phyloP scores from a whole-genome alignment of 345 rosid genomes.

The Eutrema yunnanense region DNA sequence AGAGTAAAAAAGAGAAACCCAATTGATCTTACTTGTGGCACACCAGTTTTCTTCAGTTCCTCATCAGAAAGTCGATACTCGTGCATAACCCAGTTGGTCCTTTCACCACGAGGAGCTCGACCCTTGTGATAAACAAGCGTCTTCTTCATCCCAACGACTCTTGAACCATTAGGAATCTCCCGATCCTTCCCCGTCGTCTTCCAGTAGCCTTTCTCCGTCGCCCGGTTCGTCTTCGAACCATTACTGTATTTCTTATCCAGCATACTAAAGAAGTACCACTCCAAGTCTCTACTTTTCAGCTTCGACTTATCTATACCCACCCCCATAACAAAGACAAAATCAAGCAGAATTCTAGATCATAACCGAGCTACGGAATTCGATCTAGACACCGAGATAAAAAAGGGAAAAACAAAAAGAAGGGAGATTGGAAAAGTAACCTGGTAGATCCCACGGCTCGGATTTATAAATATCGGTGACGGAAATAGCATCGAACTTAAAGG shows the following conservation, averaged over 20 bases:
- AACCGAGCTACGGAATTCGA: neutral
- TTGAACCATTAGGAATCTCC: constrained; percentile 38
- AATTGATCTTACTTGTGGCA: constrained; percentile 52
- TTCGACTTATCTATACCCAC: constrained; percentile 53
- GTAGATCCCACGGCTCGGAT: constrained; percentile 97
- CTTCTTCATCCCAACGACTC: constrained; percentile 88
- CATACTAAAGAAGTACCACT: constrained; percentile 89
- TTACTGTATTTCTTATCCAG: constrained; percentile 83
- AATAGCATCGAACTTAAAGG: constrained; percentile 66
- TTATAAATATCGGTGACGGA: constrained; percentile 78
- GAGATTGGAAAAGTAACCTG: constrained; percentile 36
- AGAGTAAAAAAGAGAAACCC: neutral
- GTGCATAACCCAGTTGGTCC: constrained; percentile 99
- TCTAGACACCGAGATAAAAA: neutral
- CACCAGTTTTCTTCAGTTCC: constrained; percentile 51
- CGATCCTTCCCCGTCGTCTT: constrained; percentile 96
- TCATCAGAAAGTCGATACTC: constrained; percentile 85
- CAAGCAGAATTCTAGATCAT: neutral
- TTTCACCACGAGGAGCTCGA: constrained; percentile 84
- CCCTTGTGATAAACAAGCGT: constrained; percentile 91
- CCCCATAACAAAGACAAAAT: neutral
- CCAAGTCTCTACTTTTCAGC: constrained; percentile 85
- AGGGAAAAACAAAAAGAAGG: neutral
- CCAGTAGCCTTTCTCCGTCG: constrained; percentile 96
- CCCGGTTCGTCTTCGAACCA: constrained; percentile 87